Evolutionary conservation across 1,139 yeast species (phyloP), one percentile per base, ranked within the genome.

Genomic region (Suhomyces choctaworum): DNA sequence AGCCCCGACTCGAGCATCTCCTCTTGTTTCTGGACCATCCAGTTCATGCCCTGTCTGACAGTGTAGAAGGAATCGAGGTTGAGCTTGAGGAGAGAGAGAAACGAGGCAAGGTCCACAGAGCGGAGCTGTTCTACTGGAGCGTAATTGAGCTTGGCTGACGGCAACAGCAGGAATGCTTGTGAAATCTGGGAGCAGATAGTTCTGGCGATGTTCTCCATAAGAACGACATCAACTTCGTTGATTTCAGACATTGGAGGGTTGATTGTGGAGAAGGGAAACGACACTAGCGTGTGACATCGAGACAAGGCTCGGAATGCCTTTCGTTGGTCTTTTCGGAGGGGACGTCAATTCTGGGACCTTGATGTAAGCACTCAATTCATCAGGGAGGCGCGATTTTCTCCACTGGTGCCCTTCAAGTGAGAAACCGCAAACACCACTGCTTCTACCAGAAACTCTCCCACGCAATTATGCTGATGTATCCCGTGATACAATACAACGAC

Each of bases 1-100:
- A 78, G 54, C 0, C 74, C 77, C 0, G 60, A 51, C 34, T 71
- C 74, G 13, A 47, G 39, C 72, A 78, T 66, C 52, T 78, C 84
- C 9, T 45, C 55, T 11, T 51, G 41, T 48, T 78, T 78, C 7
- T 55, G 61, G 2, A 41, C 41, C 30, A 56, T 51, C 84, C 84
- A 78, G 12, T 62, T 50, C 23, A 44, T 43, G 0, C 80, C 80
- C 10, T 60, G 48, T 16, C 53, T 48, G 10, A 39, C 40, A 2
- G 32, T 23, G 46, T 70, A 70, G 29, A 57, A 46, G 1, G 37
- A 30, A n/a, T 64, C 66, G 31, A 71, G 44, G 35, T 66, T 67
- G 7, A 46, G 47, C 14, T 58, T 63, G 10, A 69, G 41, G 7
- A 68, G 43, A 10, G 45, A 43, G 5, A 63, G 39, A 31, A 58